Conservation (phyloP, 1,139 yeast genomes). For the Entelexis sorbosivorans region DNA sequence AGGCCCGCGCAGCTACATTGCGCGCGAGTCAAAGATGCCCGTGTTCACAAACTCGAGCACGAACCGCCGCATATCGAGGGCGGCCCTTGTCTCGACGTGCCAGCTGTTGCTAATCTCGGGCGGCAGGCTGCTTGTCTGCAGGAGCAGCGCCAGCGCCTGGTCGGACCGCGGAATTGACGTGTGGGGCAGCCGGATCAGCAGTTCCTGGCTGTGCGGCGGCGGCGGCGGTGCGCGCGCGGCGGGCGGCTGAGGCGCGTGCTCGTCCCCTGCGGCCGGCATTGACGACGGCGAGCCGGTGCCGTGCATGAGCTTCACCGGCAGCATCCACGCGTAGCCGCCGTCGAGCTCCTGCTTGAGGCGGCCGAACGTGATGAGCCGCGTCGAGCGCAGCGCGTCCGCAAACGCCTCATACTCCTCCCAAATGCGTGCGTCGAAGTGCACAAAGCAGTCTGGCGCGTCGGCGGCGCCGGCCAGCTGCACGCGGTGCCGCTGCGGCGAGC, state of each 20-base stretch:
- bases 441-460: constrained; percentile 6
- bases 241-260: not conserved
- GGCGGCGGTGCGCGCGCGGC: too few species aligned
- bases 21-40: not conserved
- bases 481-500: not conserved
- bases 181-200: constrained; percentile 12
- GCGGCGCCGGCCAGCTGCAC: constrained; percentile 2
- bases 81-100: not conserved
- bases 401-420: constrained; percentile 16
- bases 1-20: not conserved
- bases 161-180: constrained; percentile 8
- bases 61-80: constrained; percentile 1
- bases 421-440: constrained; percentile 18
- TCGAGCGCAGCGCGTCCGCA: constrained; percentile 7
- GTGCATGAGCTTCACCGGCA: constrained; percentile 8
- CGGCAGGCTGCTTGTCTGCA: constrained; percentile 11
- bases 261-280: too few species aligned
- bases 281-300: not conserved
- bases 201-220: not conserved
- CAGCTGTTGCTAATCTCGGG: not conserved
- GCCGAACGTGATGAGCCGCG: constrained; percentile 11
- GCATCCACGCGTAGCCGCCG: constrained; percentile 16
- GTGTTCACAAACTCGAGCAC: not conserved
- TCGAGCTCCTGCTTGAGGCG: not conserved
- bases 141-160: constrained; percentile 15